phyloP scores from a whole-genome alignment of 2,329 filamentous ascomycete genomes.

The Ophiostoma sp. region DNA sequence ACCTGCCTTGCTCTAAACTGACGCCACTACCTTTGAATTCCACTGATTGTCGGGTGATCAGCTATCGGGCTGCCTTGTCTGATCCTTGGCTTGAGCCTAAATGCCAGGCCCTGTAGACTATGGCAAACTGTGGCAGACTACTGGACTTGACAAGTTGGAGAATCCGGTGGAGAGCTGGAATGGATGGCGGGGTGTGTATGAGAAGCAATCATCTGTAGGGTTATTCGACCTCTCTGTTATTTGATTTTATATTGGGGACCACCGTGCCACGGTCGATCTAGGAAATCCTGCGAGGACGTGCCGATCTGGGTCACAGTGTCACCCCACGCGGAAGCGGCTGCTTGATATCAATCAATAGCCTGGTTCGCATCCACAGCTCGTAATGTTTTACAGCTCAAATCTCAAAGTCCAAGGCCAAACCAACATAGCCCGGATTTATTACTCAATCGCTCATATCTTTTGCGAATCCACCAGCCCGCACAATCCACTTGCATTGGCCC shows the following conservation, averaged over 20 bases:
- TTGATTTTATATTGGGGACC: neutral
- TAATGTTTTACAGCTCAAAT: too few relatives aligned
- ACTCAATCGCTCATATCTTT: neutral
- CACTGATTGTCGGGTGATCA: too few relatives aligned
- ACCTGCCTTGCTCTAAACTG: too few relatives aligned
- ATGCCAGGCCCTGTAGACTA: too few relatives aligned
- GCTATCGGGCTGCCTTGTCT: too few relatives aligned
- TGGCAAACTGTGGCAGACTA: too few relatives aligned
- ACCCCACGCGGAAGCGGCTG: neutral
- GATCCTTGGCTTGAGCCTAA: too few relatives aligned
- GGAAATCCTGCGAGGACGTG: neutral
- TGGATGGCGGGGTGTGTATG: neutral
- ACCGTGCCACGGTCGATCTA: neutral
- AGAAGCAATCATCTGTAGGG: neutral
- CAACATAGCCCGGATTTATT: neutral
- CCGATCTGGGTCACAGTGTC: neutral
- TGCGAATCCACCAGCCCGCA: neutral
- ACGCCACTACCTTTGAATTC: too few relatives aligned
- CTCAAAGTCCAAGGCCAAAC: too few relatives aligned
- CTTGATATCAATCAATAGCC: neutral
- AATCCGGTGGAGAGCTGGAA: neutral
- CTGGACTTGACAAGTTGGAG: neutral
- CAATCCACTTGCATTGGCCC: neutral
- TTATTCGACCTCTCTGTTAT: too few relatives aligned
- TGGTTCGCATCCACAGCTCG: neutral